Evolutionary conservation across 495 filamentous ascomycete genomes (phyloP).

Genomic region (Penicillium chermesinum): DNA sequence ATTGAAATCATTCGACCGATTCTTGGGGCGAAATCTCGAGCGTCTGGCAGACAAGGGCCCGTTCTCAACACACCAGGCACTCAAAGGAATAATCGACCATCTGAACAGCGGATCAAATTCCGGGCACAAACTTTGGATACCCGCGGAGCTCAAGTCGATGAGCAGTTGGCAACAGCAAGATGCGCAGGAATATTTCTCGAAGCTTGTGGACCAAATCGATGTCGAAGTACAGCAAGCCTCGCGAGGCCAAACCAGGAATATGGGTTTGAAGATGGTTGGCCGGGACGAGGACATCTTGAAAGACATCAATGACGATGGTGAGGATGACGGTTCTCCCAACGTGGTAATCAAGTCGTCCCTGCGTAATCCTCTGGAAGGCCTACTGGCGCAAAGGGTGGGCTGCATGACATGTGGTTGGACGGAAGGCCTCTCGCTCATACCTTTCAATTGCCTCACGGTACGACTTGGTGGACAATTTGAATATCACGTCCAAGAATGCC

Average conservation of each 20-base stretch:
- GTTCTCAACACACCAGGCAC: constrained; percentile 48
- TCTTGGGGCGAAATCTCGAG: constrained; percentile 45
- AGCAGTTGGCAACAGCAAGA: constrained; percentile 96
- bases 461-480: constrained; percentile 54
- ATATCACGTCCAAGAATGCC: constrained; percentile 67
- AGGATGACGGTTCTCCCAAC: background rate
- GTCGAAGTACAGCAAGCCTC: constrained; percentile 58
- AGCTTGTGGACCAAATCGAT: constrained; percentile 81
- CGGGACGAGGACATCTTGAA: constrained; percentile 38
- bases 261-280: constrained; percentile 40
- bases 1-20: constrained; percentile 55
- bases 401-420: constrained; percentile 83
- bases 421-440: constrained; percentile 79
- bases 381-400: constrained; percentile 83
- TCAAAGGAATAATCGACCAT: constrained; percentile 58
- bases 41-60: constrained; percentile 28
- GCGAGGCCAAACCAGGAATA: constrained; percentile 34
- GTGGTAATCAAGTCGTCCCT: constrained; percentile 15
- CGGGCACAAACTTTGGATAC: constrained; percentile 72
- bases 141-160: constrained; percentile 73
- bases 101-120: constrained; percentile 63
- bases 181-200: constrained; percentile 95
- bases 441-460: constrained; percentile 91
- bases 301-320: constrained; percentile 4
- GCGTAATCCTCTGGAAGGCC: constrained; percentile 75